These are phyloP conservation scores for Alternaria alternata DNA, from an alignment of 2,329 filamentous ascomycete genomes.

Conservation along the genomic window DNA sequence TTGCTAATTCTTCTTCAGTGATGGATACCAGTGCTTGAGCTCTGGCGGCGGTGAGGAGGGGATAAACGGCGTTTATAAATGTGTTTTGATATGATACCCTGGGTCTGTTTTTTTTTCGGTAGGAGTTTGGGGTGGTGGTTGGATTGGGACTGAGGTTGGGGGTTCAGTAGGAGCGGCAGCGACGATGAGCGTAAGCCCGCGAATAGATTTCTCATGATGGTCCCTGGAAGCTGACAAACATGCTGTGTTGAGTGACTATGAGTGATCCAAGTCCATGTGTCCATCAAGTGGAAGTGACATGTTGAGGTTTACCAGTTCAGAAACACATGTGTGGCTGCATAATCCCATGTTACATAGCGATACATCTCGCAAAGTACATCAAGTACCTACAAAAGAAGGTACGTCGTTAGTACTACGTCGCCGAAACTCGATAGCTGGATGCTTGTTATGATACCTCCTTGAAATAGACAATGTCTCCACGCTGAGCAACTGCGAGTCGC, in stretches of 20 bases:
- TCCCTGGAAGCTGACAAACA: no score
- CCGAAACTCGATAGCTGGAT: no score
- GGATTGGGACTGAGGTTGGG: neutral
- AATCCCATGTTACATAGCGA: fast-evolving
- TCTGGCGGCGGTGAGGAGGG: neutral
- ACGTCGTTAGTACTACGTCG: no score
- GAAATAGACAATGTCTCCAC: no score
- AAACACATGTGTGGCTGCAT: neutral
- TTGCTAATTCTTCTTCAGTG: neutral
- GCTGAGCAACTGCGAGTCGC: fast-evolving
- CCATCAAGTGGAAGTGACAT: neutral
- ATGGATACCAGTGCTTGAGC: neutral
- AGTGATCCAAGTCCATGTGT: neutral
- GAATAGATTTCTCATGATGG: neutral
- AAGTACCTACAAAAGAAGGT: neutral
- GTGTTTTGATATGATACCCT: neutral
- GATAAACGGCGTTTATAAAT: neutral
- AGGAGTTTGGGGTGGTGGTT: neutral
- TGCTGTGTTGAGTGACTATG: neutral
- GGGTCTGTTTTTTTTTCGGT: neutral
- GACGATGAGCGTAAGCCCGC: neutral
- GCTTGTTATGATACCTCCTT: no score
- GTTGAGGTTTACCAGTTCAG: neutral
- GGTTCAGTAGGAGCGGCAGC: neutral
- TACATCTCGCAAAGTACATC: neutral